Evolutionary conservation across 352 stramenopile species (phyloP), one percentile per base, ranked within the genome.

Genomic region (Pythium volutum): DNA sequence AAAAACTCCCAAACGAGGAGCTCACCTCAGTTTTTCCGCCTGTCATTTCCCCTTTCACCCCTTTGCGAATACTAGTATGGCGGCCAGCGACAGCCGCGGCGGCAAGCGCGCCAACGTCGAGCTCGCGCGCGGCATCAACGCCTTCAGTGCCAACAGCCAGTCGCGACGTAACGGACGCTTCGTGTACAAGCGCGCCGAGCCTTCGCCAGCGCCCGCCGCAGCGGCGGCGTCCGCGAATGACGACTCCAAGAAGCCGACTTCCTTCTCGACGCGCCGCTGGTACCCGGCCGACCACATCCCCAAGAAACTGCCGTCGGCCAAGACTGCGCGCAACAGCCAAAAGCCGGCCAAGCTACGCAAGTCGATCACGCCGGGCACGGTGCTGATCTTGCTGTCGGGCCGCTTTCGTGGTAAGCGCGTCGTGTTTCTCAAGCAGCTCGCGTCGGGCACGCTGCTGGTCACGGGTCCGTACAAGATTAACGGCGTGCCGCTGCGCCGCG

Each of bases 371-470:
- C 96, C 97, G 15, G 97, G 97, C 75, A 98, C 96, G 33, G 95
- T 99, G 39, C 83, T 99, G 41, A 99, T 99, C 75, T 79, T 99
- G 60, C 83, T 99, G 18, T 95, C 93, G 38, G 97, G 97, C 59
- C 93, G 97, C 73, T 99, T 99, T 85, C 88, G 93, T 73, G 97
- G 97, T 80, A 99, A 99, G 91, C 92, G 97, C 67, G 96, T 99
- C 16, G 96, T 99, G 31, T 99, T 98, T 79, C 84, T 99, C 26
- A 99, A 98, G 82, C 81, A 96, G 57, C 83, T 99, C 39, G 80
- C 89, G 57, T 98, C 94, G 33, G 97, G 97, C 66, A 87, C 97
- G 48, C 76, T 99, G 20, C 79, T 99, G 25, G 91, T 99, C 42
- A 97, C 93, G 65, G 66, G 96, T 51, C 97, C 97, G 23, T 99